A percentile compares a stretch with the other conserved stretches of the same genome.
Evolutionary conservation across 2,329 filamentous ascomycete genomes (phyloP).

Genomic region (Fonsecaea erecta): DNA sequence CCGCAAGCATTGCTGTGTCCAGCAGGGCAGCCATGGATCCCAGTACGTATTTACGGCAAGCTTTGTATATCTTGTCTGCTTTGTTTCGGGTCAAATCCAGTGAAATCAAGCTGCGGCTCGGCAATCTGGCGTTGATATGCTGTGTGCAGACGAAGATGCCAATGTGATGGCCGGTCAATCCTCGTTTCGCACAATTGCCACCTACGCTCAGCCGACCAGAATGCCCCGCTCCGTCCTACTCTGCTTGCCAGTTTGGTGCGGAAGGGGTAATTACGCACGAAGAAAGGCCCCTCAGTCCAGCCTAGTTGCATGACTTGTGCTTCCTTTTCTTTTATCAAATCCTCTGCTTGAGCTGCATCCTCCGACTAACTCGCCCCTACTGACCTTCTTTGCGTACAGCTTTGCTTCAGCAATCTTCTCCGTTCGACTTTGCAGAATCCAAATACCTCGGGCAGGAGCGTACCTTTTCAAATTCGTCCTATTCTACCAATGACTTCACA

Average conservation of each 20-base stretch:
- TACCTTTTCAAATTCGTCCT: constrained; percentile 42
- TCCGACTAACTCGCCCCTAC: constrained; percentile 34
- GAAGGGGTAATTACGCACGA: constrained; percentile 33
- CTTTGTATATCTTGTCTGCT: constrained; percentile 14
- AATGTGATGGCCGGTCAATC: constrained; percentile 18
- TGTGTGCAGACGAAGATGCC: constrained; percentile 24
- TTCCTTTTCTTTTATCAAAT: constrained; percentile 36
- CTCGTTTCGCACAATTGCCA: constrained; percentile 28
- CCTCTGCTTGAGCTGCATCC: constrained; percentile 17
- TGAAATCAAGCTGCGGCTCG: constrained; percentile 20
- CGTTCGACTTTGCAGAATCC: constrained; percentile 48
- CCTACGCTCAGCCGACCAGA: constrained; percentile 31
- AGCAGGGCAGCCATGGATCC: constrained; percentile 29
- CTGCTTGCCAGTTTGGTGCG: constrained; percentile 30
- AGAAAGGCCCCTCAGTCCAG: constrained; percentile 25
- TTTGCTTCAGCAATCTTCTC: constrained; percentile 45
- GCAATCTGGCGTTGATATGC: constrained; percentile 34
- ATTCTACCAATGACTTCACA: constrained; percentile 34
- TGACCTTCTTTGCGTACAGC: constrained; percentile 39
- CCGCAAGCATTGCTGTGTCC: constrained; percentile 4
- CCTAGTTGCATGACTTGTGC: constrained; percentile 33
- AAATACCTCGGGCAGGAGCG: constrained; percentile 47
- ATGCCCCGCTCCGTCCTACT: constrained; percentile 35
- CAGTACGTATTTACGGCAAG: constrained; percentile 26
- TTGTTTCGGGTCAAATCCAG: background rate